Evolutionary conservation across 306 rosid species (phyloP), one percentile per base, ranked within the genome.

Genomic region (Sechiopsis laciniata): DNA sequence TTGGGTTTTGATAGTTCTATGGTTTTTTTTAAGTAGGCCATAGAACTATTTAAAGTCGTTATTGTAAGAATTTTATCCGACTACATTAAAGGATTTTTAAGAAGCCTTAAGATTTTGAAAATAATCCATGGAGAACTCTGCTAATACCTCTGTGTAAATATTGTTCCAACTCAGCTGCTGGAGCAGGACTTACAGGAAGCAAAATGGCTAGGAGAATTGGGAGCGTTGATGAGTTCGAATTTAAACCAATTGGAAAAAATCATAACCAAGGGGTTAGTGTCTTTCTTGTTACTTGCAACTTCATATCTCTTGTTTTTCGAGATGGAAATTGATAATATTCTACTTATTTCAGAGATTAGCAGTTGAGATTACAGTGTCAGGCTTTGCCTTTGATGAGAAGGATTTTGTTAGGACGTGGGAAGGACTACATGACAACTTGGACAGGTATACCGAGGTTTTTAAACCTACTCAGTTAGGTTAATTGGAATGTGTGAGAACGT

Each of bases 351-450:
- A 93, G 96, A 85, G 82, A 78, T 87, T 93, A 56, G 90, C 94
- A 40, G 97, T 93, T 68, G 95, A 81, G 79, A 90, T 93, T 78
- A 80, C 82, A 77, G 79, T 93, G 81, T 88, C 98, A 5, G 98
- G 98, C 75, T 85, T 88, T 78, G 94, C 84, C 51, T 90, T 93
- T 58, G 73, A 83, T 60, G 85, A 84, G 88, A 82, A 83, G 61
- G 98, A 93, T 85, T 93, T 93, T 67, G 3, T 86, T 60, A 83
- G 77, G 83, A 96, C 98, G 63, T 93, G 98, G 98, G 96, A 87
- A 73, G 94, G 88, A 69, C 78, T 74, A 40, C 56, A 40, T 55
- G 84, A 75, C 78, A 88, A 88, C 79, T 81, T 79, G 76, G 97
- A 93, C 79, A 88, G 98, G 98, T 93, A 77, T 24, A 8, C 12